These are phyloP conservation scores for Pelargonium citronellum DNA, from an alignment of 441 rosid genomes.

Conservation along the genomic window DNA sequence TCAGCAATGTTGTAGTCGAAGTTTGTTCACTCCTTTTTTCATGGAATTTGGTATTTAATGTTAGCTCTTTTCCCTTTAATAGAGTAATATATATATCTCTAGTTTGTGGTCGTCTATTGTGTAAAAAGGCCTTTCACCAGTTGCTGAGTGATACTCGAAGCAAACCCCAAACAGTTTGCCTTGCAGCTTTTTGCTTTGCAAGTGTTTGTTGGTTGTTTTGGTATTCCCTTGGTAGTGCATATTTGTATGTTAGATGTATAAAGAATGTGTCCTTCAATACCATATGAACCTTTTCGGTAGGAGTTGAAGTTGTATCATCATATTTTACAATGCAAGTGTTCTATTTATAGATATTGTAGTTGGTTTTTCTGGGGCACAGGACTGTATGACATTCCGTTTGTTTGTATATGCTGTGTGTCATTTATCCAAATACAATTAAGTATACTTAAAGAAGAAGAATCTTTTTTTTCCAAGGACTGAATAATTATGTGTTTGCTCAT, in stretches of 20 bases:
- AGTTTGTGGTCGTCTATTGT: not conserved
- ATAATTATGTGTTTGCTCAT: not conserved
- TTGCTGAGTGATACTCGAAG: not conserved
- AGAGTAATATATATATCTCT: not conserved
- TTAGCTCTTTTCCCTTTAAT: not conserved
- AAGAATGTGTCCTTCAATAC: too few species aligned
- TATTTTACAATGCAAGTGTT: not conserved
- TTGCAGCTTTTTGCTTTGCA: too few species aligned
- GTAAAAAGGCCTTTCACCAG: not conserved
- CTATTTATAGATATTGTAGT: not conserved
- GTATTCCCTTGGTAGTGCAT: too few species aligned
- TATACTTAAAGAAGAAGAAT: not conserved
- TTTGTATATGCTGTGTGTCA: not conserved
- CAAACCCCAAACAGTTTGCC: too few species aligned
- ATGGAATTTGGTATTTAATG: not conserved
- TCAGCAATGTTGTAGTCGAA: not conserved
- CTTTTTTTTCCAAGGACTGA: conserved; percentile 3
- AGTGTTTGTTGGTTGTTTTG: too few species aligned
- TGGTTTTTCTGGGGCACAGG: not conserved
- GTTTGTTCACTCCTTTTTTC: not conserved
- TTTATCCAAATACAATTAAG: not conserved
- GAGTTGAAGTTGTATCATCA: too few species aligned
- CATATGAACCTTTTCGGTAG: too few species aligned
- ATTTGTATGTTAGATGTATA: too few species aligned
- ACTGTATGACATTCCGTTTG: not conserved